phyloP scores from a whole-genome alignment of 2,329 filamentous ascomycete genomes.

The Phaeosphaeriaceae sp. region DNA sequence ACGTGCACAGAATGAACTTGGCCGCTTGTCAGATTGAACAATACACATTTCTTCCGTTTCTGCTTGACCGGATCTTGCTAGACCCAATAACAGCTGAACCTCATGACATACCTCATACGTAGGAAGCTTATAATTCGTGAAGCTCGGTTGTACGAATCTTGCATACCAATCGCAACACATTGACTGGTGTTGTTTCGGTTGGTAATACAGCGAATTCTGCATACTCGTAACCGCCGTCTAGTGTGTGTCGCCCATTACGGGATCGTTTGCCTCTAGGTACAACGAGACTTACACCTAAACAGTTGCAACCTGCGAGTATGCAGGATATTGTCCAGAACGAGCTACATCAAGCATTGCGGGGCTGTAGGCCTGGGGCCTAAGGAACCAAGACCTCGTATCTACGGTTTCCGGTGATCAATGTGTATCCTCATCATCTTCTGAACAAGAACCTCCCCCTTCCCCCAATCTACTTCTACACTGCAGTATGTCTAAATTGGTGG shows the following conservation, averaged over 20 bases:
- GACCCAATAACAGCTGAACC: not conserved
- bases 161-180: not conserved
- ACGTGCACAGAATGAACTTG: not conserved
- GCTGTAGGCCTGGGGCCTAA: not conserved
- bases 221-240: not conserved
- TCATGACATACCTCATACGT: not conserved
- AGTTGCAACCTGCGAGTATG: not conserved
- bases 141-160: too few relatives aligned
- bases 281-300: not conserved
- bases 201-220: not conserved
- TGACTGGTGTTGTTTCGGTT: too few relatives aligned
- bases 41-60: not conserved
- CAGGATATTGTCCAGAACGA: not conserved
- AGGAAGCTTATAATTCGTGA: not conserved
- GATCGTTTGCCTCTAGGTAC: not conserved
- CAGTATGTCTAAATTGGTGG: conserved; percentile 33
- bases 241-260: too few relatives aligned
- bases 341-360: not conserved
- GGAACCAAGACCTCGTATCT: not conserved
- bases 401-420: not conserved
- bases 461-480: conserved; percentile 31
- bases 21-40: not conserved
- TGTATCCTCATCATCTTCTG: not conserved
- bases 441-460: conserved; percentile 40
- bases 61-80: not conserved